Evolutionary conservation across 352 stramenopile species (phyloP).

Genomic region (Globisporangium okanoganense): DNA sequence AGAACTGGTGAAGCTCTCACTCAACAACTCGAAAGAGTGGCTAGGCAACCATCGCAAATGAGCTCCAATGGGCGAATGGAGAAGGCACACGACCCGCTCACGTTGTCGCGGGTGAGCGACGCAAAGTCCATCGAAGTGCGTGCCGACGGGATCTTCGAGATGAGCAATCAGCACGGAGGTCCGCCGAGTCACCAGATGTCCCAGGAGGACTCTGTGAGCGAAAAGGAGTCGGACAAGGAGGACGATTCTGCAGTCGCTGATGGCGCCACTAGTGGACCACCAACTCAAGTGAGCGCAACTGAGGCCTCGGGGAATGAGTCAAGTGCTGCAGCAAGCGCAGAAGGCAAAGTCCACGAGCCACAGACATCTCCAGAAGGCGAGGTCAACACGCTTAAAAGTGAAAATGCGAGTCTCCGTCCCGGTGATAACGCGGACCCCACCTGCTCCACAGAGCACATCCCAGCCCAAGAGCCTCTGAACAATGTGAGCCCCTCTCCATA

Average conservation of each 20-base stretch:
- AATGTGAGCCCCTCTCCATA: background rate
- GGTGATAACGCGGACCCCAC: too few relatives aligned
- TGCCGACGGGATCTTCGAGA: slow-evolving; percentile 8
- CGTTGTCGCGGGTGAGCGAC: background rate
- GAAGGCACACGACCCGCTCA: background rate
- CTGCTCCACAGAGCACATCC: too few relatives aligned
- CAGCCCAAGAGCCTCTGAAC: background rate
- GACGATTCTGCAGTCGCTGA: background rate
- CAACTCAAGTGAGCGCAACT: too few relatives aligned
- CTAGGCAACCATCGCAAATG: too few relatives aligned
- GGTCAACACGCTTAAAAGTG: too few relatives aligned
- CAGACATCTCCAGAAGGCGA: background rate
- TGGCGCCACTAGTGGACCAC: too few relatives aligned
- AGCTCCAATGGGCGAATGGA: background rate
- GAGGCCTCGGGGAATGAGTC: too few relatives aligned
- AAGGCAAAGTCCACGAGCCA: background rate
- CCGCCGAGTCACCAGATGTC: background rate
- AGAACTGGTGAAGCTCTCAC: too few relatives aligned
- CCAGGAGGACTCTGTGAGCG: background rate
- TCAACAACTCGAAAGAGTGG: too few relatives aligned
- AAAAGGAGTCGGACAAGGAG: background rate
- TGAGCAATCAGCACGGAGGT: slow-evolving; percentile 6
- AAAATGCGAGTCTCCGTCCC: too few relatives aligned
- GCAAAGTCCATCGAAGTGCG: slow-evolving; percentile 6
- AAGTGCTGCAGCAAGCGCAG: too few relatives aligned